Conservation (phyloP, 169 alveolate genomes). For the Miamiensis avidus region DNA sequence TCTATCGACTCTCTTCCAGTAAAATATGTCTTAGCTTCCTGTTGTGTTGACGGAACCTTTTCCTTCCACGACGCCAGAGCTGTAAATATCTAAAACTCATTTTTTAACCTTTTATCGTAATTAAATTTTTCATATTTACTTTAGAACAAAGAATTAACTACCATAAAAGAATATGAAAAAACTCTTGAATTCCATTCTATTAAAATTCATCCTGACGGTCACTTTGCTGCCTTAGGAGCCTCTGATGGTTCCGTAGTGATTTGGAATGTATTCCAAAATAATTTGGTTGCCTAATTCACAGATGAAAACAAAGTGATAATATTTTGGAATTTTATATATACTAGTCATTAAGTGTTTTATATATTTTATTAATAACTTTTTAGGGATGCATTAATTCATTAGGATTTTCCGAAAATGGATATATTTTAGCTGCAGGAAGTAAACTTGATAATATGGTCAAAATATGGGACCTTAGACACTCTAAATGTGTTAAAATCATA, state of each 20-base stretch:
- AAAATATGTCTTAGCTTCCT: slow-evolving; percentile 12
- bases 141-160: slow-evolving; percentile 1
- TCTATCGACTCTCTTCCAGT: slow-evolving; percentile 30
- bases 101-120: background rate
- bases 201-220: slow-evolving; percentile 48
- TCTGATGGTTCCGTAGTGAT: slow-evolving; percentile 23
- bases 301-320: slow-evolving; percentile 4
- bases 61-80: slow-evolving; percentile 24
- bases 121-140: background rate
- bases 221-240: slow-evolving; percentile 34
- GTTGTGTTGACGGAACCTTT: slow-evolving; percentile 21
- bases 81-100: background rate
- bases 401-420: slow-evolving; percentile 20
- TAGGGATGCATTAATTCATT: slow-evolving; percentile 10
- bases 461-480: slow-evolving; percentile 17
- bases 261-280: slow-evolving; percentile 21
- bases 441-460: background rate
- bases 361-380: too few relatives aligned
- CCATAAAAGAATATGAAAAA: slow-evolving; percentile 33
- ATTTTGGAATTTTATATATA: too few relatives aligned
- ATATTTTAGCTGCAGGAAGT: slow-evolving; percentile 21
- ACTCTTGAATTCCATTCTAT: slow-evolving; percentile 4
- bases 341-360: too few relatives aligned
- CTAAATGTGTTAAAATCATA: slow-evolving; percentile 18
- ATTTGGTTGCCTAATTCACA: background rate